Conservation (phyloP, 192 early-diverging fungal genomes). For the Coemansia sp. region DNA sequence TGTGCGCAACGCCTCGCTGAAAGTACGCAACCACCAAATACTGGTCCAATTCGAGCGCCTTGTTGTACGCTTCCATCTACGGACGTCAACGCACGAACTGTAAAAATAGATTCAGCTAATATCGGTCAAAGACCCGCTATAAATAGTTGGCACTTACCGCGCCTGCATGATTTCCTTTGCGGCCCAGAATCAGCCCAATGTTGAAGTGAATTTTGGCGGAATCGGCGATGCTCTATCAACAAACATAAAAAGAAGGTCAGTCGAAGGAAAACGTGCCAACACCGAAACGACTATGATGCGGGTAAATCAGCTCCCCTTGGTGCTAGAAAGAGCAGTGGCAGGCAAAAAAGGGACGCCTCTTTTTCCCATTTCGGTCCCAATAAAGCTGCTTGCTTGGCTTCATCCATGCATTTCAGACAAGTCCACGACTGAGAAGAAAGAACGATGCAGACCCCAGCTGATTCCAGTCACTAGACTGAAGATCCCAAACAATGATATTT, state of each 20-base stretch:
- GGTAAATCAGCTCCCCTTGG: neutral
- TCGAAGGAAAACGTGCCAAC: neutral
- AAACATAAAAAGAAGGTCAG: neutral
- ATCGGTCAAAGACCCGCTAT: slow-evolving; percentile 8
- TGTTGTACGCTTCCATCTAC: slow-evolving; percentile 73
- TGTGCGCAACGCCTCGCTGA: slow-evolving; percentile 85
- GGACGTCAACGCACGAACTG: neutral
- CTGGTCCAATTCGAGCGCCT: slow-evolving; percentile 76
- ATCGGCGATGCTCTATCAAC: slow-evolving; percentile 68
- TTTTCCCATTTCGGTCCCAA: no score
- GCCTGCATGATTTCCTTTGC: slow-evolving; percentile 67
- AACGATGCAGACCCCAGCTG: neutral
- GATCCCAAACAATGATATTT: neutral
- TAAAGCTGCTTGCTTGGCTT: no score
- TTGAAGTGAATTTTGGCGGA: slow-evolving; percentile 96
- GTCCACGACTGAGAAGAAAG: neutral
- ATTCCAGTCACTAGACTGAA: neutral
- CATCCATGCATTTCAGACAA: no score
- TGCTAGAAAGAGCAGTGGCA: neutral
- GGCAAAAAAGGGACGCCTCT: no score
- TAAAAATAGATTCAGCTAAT: slow-evolving; percentile 1
- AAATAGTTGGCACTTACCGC: slow-evolving; percentile 69
- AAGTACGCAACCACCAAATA: slow-evolving; percentile 93
- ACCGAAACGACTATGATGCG: neutral
- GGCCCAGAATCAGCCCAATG: slow-evolving; percentile 80